Evolutionary conservation across 2,329 filamentous ascomycete species (phyloP), one percentile per base, ranked within the genome.

Genomic region (Dactylonectria estremocensis): DNA sequence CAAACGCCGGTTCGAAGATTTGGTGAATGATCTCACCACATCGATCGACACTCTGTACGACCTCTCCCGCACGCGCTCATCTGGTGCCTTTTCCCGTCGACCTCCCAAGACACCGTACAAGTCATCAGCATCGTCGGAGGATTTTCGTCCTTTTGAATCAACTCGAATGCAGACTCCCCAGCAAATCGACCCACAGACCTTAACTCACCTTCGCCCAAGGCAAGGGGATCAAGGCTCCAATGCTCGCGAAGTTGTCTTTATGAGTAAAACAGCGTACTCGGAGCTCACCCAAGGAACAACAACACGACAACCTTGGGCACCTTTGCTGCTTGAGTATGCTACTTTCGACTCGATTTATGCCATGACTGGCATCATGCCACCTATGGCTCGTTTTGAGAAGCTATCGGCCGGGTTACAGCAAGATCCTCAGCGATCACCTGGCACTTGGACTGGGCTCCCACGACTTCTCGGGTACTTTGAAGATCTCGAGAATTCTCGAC

Each of bases 31-130:
- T 74, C 83, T 95, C 70, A 95, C 92, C 16, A 89, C 89, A 6
- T 94, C 92, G 2, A 94, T 95, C 77, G 93, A 95, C 79, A 94
- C 91, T 0, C 85, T 95, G 1, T 95, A 93, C 78, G 92, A 95
- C 75, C 84, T 95, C 14, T 94, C 92, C 0, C 84, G 90, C 56
- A 92, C 91, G 14, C 85, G 92, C 20, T 85, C 86, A 1, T 85
- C 85, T 1, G 82, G 80, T 1, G 79, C 81, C 3, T 74, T 80
- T 11, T 77, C 80, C 2, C 66, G 74, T 59, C 57, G 78, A 69
- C 52, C 75, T 65, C 68, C 78, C 70, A 75, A 82, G 75, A 65
- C 75, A 1, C 60, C 79, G 0, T 79, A 80, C 52, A 85, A 83
- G 60, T 75, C 81, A 0, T 72, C 77, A 16, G 72, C 79, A 0